A percentile compares a stretch with the other conserved stretches of the same genome.
Conservation (phyloP, 495 filamentous ascomycete species). For the Trichocladium antarcticum region DNA sequence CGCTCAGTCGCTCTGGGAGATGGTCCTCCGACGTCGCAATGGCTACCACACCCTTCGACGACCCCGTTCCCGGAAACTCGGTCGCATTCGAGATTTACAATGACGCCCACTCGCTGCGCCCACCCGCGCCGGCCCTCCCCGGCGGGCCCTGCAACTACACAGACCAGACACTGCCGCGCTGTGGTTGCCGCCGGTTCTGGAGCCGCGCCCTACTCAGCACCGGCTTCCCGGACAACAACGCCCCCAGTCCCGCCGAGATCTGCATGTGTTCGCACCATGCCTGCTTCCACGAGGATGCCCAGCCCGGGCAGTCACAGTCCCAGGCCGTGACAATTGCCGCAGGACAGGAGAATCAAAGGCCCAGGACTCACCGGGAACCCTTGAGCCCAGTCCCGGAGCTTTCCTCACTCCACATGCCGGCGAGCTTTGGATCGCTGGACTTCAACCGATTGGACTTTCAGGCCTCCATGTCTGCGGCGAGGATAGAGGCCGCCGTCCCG, state of each 20-base stretch:
- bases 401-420: conserved; percentile 24
- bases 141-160: conserved; percentile 53
- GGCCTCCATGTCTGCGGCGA: conserved; percentile 12
- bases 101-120: conserved; percentile 28
- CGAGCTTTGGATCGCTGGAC: conserved; percentile 25
- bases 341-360: conserved; percentile 39
- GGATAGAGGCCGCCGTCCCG: conserved; percentile 12
- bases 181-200: conserved; percentile 61
- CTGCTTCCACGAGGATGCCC: conserved; percentile 51
- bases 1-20: conserved; percentile 18
- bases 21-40: conserved; percentile 31
- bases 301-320: conserved; percentile 14
- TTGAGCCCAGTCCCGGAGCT: conserved; percentile 37
- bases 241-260: conserved; percentile 33
- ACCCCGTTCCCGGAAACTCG: conserved; percentile 29
- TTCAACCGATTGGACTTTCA: conserved; percentile 24
- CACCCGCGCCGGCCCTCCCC: conserved; percentile 30
- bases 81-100: conserved; percentile 40
- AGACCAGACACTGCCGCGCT: conserved; percentile 42
- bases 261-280: conserved; percentile 66
- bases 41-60: conserved; percentile 38
- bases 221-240: conserved; percentile 10
- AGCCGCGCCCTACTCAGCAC: conserved; percentile 26
- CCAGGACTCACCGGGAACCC: conserved; percentile 30
- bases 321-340: conserved; percentile 11